Percentiles rank a stretch among this genome's conserved stretches.
These are phyloP conservation scores for Saccharomycopsis amapae DNA, from an alignment of 805 yeast genomes.

Conservation along the genomic window DNA sequence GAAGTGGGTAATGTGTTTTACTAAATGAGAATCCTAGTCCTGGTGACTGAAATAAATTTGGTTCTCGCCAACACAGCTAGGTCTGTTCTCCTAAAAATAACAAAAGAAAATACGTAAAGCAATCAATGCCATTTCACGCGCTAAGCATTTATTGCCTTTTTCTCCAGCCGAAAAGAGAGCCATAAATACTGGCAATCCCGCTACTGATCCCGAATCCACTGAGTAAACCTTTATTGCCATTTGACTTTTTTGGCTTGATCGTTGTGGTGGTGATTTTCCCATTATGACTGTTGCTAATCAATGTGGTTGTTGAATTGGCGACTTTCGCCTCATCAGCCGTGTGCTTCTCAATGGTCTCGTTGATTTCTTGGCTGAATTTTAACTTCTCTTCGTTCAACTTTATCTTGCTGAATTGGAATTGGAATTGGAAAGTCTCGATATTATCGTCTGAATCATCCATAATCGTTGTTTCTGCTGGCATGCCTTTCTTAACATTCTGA, in stretches of 20 bases:
- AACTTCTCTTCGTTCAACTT: conserved; percentile 16
- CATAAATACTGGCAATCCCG: conserved; percentile 11
- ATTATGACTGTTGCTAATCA: conserved; percentile 16
- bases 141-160: neutral
- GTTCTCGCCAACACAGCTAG: too few species aligned
- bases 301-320: conserved; percentile 10
- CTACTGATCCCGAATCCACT: conserved; percentile 9
- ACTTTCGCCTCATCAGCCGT: conserved; percentile 5
- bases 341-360: conserved; percentile 5
- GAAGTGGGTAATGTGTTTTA: too few species aligned
- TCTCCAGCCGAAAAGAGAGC: conserved; percentile 13
- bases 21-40: too few species aligned
- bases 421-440: conserved; percentile 18
- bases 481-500: neutral
- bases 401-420: conserved; percentile 19
- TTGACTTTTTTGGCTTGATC: conserved; percentile 8
- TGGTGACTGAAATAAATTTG: too few species aligned
- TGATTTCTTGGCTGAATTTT: conserved; percentile 11
- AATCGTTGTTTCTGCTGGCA: neutral
- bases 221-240: conserved; percentile 2
- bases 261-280: conserved; percentile 18
- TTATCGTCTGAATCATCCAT: conserved; percentile 12
- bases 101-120: too few species aligned
- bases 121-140: too few species aligned
- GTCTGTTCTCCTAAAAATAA: too few species aligned